A percentile compares a stretch with the other conserved stretches of the same genome.
phyloP scores from a whole-genome alignment of 2,329 filamentous ascomycete species.

The Cladosporium halotolerans region DNA sequence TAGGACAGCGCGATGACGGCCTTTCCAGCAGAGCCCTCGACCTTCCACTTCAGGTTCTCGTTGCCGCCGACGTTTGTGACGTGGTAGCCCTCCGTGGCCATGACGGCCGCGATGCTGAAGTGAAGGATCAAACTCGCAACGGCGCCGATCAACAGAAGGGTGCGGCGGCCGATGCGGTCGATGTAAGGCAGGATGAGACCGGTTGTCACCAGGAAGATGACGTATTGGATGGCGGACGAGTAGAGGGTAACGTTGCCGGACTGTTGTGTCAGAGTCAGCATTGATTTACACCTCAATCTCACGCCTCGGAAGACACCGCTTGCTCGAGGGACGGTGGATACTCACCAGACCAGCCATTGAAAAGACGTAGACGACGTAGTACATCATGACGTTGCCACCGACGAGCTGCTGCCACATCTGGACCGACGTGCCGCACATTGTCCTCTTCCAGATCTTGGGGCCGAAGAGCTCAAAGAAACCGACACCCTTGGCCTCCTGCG shows the following conservation, averaged over 20 bases:
- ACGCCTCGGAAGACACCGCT: too few relatives aligned
- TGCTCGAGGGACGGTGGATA: background rate
- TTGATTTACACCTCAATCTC: background rate
- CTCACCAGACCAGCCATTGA: conserved; percentile 58
- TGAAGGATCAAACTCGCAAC: conserved; percentile 58
- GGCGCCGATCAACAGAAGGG: conserved; percentile 58
- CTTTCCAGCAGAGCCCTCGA: conserved; percentile 34
- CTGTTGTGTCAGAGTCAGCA: background rate
- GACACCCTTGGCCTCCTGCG: conserved; percentile 34
- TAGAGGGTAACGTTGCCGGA: conserved; percentile 50
- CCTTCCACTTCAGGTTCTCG: conserved; percentile 35
- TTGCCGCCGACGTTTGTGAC: conserved; percentile 34
- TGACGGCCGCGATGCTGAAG: conserved; percentile 56
- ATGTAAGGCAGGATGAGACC: conserved; percentile 67
- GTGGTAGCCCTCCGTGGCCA: conserved; percentile 47
- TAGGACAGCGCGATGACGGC: conserved; percentile 64
- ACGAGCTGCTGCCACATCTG: conserved; percentile 51
- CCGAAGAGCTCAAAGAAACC: conserved; percentile 40
- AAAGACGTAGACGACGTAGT: conserved; percentile 54
- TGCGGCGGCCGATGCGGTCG: conserved; percentile 68
- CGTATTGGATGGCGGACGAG: conserved; percentile 64
- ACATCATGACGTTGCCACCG: conserved; percentile 26
- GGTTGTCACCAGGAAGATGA: conserved; percentile 77
- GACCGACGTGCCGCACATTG: conserved; percentile 49
- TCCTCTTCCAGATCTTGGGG: conserved; percentile 52